These are phyloP conservation scores for Backusella tuberculispora DNA, from an alignment of 192 early-diverging fungal genomes.

Conservation along the genomic window DNA sequence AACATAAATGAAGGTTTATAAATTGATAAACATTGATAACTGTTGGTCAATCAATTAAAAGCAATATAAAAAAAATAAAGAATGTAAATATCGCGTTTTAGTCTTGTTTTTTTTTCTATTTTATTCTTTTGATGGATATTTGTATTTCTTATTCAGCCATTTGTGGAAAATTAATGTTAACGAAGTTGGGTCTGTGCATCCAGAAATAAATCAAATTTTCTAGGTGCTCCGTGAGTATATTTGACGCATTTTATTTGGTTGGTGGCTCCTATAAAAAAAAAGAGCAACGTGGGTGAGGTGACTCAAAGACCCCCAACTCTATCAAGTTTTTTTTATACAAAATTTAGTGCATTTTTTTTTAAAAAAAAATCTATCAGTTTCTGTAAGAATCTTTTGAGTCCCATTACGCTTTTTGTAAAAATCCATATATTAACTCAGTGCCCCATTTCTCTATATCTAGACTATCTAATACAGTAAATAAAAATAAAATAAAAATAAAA, in stretches of 20 bases:
- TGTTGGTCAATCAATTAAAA: neutral
- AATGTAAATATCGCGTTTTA: neutral
- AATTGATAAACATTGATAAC: neutral
- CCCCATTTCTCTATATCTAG: neutral
- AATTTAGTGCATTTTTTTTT: neutral
- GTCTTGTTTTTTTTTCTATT: too few species aligned
- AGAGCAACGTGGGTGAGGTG: neutral
- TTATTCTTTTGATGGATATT: neutral
- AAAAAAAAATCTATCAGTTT: neutral
- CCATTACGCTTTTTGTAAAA: neutral
- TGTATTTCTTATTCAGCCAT: neutral
- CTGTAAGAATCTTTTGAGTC: neutral
- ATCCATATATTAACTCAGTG: neutral
- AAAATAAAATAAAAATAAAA: neutral
- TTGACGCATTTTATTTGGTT: neutral
- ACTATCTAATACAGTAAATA: too few species aligned
- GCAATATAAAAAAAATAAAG: neutral
- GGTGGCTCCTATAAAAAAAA: neutral
- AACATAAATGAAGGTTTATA: neutral
- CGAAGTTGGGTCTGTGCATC: neutral
- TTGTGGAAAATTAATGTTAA: neutral
- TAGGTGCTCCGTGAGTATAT: neutral
- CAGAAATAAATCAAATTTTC: neutral
- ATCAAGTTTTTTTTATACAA: neutral
- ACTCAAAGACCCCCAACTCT: constrained; percentile 4